Evolutionary conservation across 163 green algal genomes (phyloP).

Genomic region (Scenedesmus sp.): DNA sequence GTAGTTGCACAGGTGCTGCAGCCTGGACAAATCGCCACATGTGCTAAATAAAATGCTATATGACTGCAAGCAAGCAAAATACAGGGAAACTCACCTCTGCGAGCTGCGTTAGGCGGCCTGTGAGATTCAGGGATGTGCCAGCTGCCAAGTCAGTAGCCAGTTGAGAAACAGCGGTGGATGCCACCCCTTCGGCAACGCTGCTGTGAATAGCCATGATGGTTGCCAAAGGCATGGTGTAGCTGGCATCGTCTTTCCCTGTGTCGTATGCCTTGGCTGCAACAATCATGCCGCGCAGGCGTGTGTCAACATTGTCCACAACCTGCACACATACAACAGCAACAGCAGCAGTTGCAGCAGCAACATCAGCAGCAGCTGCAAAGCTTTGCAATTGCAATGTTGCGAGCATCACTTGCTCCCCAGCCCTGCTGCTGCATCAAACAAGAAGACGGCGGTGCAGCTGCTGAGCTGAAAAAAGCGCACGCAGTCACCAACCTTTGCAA

Average conservation of each 20-base stretch:
- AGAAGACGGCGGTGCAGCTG: too few relatives aligned
- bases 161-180: background rate
- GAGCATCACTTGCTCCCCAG: background rate
- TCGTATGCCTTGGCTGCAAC: background rate
- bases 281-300: background rate
- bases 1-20: background rate
- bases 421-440: too few relatives aligned
- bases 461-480: background rate
- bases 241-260: background rate
- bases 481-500: background rate
- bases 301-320: background rate
- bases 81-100: background rate
- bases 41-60: background rate
- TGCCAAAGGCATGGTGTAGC: background rate
- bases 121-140: background rate
- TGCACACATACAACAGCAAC: background rate
- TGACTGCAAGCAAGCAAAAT: background rate
- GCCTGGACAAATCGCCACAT: too few relatives aligned
- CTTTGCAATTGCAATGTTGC: background rate
- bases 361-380: background rate
- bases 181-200: background rate
- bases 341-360: background rate
- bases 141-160: background rate
- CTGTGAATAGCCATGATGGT: constrained; percentile 3
- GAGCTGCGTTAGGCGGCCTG: background rate